Evolutionary conservation across 768 basidiomycete genomes (phyloP).

Genomic region (Naganishia antarctica): DNA sequence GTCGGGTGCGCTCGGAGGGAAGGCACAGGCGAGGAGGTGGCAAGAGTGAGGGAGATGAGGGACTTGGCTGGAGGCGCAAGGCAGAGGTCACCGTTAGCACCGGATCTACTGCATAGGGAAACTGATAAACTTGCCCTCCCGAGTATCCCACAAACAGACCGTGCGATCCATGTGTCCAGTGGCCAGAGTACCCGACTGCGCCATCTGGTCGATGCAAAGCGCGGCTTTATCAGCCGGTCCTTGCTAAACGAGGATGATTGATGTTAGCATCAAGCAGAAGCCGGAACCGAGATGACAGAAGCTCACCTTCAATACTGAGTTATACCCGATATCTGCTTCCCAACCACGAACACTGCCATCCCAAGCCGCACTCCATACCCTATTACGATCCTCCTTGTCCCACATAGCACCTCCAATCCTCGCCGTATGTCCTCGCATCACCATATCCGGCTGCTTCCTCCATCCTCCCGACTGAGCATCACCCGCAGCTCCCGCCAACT

Average conservation of each 20-base stretch:
- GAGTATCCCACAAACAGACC: slow-evolving; percentile 52
- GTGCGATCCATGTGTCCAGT: slow-evolving; percentile 52
- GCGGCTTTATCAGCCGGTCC: slow-evolving; percentile 50
- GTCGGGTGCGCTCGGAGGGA: slow-evolving; percentile 50
- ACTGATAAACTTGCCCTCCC: slow-evolving; percentile 39
- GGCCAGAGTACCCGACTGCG: slow-evolving; percentile 42
- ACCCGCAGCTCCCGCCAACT: slow-evolving; percentile 26
- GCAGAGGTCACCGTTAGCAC: slow-evolving; percentile 1
- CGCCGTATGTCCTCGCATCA: slow-evolving; percentile 77
- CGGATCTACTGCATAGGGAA: not conserved
- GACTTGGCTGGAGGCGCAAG: slow-evolving; percentile 38
- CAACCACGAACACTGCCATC: slow-evolving; percentile 85
- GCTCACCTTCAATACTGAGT: slow-evolving; percentile 48
- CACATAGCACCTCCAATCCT: slow-evolving; percentile 73
- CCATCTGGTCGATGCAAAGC: slow-evolving; percentile 50
- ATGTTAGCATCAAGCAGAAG: not conserved
- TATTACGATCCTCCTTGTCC: slow-evolving; percentile 46
- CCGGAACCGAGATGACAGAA: not conserved
- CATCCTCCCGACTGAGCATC: slow-evolving; percentile 41
- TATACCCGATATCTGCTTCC: slow-evolving; percentile 68
- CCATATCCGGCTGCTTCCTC: slow-evolving; percentile 59
- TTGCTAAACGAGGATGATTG: slow-evolving; percentile 40
- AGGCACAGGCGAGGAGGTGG: slow-evolving; percentile 49
- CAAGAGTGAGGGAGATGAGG: slow-evolving; percentile 50
- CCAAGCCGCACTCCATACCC: slow-evolving; percentile 63